Conservation (phyloP, 441 rosid genomes). For the Brassica hybrid region DNA sequence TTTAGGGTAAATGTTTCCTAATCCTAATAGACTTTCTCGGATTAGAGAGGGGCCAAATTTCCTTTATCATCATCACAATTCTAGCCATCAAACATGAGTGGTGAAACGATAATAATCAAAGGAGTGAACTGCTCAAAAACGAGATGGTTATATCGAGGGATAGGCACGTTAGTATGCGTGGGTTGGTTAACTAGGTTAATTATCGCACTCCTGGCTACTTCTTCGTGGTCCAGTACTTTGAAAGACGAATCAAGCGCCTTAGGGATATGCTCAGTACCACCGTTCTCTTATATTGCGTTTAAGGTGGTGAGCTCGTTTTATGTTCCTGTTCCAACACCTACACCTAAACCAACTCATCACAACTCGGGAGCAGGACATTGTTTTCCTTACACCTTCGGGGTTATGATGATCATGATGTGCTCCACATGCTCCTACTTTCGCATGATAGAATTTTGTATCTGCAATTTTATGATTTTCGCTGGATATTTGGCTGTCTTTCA, state of each 20-base stretch:
- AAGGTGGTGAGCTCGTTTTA: not conserved
- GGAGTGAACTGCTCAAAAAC: not conserved
- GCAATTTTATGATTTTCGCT: constrained; percentile 2
- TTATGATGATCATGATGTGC: not conserved
- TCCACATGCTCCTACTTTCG: not conserved
- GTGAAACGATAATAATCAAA: not conserved
- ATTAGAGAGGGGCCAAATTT: not conserved
- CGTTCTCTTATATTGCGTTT: not conserved
- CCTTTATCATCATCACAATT: not conserved
- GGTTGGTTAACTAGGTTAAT: not conserved
- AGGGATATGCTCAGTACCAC: not conserved
- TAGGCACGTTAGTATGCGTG: not conserved
- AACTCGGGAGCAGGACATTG: not conserved
- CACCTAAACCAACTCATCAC: not conserved
- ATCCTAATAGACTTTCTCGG: not conserved
- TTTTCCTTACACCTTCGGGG: not conserved
- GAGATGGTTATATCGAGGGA: not conserved
- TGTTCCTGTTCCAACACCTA: constrained; percentile 1
- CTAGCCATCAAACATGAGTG: not conserved
- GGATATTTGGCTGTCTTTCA: constrained; percentile 1
- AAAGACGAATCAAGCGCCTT: not conserved
- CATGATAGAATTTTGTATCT: not conserved
- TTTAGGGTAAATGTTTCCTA: constrained; percentile 1
- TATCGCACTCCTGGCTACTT: not conserved
- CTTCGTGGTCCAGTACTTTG: not conserved